These are phyloP conservation scores for Solanum appendiculatum DNA, from an alignment of 257 asterid species.

Conservation along the genomic window DNA sequence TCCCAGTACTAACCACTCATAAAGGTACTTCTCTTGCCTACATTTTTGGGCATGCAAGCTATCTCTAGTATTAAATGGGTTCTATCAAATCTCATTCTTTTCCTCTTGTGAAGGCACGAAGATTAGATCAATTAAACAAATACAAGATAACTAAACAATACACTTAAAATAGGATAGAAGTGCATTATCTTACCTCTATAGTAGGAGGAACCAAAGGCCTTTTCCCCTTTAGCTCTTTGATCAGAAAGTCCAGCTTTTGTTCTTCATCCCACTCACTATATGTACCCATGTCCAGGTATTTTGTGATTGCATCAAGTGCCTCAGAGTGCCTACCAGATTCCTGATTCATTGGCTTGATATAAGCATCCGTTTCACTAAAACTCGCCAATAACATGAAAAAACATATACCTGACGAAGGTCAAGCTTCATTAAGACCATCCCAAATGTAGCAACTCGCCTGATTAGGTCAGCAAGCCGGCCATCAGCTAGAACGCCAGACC, in stretches of 20 bases:
- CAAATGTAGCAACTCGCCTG: conserved; percentile 84
- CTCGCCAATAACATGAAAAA: neutral
- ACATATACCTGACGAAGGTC: conserved; percentile 92
- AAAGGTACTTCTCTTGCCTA: neutral
- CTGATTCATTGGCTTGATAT: conserved; percentile 30
- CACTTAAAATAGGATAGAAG: neutral
- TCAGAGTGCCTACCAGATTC: conserved; percentile 94
- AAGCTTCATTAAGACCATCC: conserved; percentile 93
- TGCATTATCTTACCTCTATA: conserved; percentile 45
- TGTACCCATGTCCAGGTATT: conserved; percentile 79
- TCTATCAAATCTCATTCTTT: neutral
- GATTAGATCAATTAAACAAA: neutral
- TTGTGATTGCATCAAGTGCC: conserved; percentile 85
- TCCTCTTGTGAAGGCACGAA: neutral
- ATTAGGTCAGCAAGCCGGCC: conserved; percentile 88
- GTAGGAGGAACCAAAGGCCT: conserved; percentile 83
- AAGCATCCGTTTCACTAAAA: neutral
- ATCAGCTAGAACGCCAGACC: conserved; percentile 87
- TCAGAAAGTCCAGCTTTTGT: conserved; percentile 72
- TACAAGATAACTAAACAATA: neutral
- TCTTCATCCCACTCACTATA: conserved; percentile 97
- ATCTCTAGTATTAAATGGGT: neutral
- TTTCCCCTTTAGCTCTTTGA: conserved; percentile 88
- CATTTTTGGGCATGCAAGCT: neutral
- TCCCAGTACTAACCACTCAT: neutral